Base-by-base conservation (phyloP, 1,139 yeast genomes). In the Geotrichum histeridarum region DNA sequence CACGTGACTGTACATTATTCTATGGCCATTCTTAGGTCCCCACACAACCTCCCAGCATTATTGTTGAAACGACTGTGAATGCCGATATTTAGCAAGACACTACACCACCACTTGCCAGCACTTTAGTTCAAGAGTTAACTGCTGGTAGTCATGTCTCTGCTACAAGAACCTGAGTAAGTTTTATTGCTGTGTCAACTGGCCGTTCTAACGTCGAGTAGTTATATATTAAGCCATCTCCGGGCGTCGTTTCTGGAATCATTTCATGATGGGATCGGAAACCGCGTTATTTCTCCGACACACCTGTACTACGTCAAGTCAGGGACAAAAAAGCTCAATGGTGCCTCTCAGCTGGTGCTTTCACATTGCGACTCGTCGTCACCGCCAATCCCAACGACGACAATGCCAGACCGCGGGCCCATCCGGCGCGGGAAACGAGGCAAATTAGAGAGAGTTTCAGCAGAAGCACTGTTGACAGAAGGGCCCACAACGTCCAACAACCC, bases 211-310 rank as follows among this genome's bases (percentile, higher is more conserved):
- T 22, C 27, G 6, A n/a, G 8, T 30, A 63, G 66, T 58, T 67
- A 66, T 54, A 67, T 70, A 30, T 62, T 70, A 12, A 61, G 63
- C 47, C 67, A 67, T 46, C 61, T 70, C 27, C 58, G 73, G 45
- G 67, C 68, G 8, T 63, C 67, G 39, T 70, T 70, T 56, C 61
- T 68, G 33, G 65, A 67, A 46, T 58, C 66, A 15, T 61, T 66
- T 38, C 64, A 61, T 8, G 71, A 67, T 57, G 69, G 69, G 11
- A 63, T 67, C 12, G 70, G 70, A 8, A 64, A 65, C 43, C 59
- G 65, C 39, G 60, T 67, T 38, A 66, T 67, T 46, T 55, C 62
- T 27, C 70, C 70, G 15, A 56, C 66, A 14, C 69, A 64, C 42
- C 54, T 66, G 52, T 66, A 66, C 56, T 63, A 66, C 50, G 61